Percentiles rank a stretch among this genome's conserved stretches.
Evolutionary conservation across 192 early-diverging fungal species (phyloP).

Genomic region (Coemansia sp.): DNA sequence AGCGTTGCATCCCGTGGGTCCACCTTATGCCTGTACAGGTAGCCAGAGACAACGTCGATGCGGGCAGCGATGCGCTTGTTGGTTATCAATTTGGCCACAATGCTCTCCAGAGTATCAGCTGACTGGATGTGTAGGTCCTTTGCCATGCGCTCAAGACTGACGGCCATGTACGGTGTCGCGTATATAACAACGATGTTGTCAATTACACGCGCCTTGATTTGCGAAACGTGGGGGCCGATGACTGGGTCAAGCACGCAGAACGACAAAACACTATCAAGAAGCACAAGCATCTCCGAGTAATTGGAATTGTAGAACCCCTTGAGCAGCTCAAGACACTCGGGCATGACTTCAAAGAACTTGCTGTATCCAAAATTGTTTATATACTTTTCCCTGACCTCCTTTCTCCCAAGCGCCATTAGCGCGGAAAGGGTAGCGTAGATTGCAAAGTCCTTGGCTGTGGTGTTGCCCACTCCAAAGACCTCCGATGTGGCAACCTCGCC

Average conservation of each 20-base stretch:
- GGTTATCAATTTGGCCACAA: slow-evolving; percentile 37
- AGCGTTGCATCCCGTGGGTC: slow-evolving; percentile 40
- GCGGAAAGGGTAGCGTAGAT: slow-evolving; percentile 47
- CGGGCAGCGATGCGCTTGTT: slow-evolving; percentile 28
- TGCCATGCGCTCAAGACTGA: slow-evolving; percentile 36
- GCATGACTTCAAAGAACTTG: slow-evolving; percentile 44
- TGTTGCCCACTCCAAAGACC: slow-evolving; percentile 14
- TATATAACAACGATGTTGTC: slow-evolving; percentile 49
- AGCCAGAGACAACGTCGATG: slow-evolving; percentile 39
- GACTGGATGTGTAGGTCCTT: slow-evolving; percentile 30
- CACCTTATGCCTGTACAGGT: slow-evolving; percentile 28
- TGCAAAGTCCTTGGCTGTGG: slow-evolving; percentile 37
- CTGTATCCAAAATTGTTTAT: slow-evolving; percentile 33
- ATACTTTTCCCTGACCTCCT: slow-evolving; percentile 24
- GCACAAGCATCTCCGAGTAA: slow-evolving; percentile 32
- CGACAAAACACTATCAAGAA: slow-evolving; percentile 28
- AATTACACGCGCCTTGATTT: slow-evolving; percentile 16
- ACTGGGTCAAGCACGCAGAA: slow-evolving; percentile 37
- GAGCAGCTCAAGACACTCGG: slow-evolving; percentile 39
- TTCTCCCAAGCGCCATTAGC: slow-evolving; percentile 27
- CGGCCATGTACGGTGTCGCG: slow-evolving; percentile 39
- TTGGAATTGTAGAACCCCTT: slow-evolving; percentile 29
- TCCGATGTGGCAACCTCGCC: slow-evolving; percentile 1
- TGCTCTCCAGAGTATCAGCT: slow-evolving; percentile 21
- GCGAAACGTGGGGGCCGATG: slow-evolving; percentile 19